Conservation (phyloP, 2,329 filamentous ascomycete species). For the Ophiocordyceps sinensis region DNA sequence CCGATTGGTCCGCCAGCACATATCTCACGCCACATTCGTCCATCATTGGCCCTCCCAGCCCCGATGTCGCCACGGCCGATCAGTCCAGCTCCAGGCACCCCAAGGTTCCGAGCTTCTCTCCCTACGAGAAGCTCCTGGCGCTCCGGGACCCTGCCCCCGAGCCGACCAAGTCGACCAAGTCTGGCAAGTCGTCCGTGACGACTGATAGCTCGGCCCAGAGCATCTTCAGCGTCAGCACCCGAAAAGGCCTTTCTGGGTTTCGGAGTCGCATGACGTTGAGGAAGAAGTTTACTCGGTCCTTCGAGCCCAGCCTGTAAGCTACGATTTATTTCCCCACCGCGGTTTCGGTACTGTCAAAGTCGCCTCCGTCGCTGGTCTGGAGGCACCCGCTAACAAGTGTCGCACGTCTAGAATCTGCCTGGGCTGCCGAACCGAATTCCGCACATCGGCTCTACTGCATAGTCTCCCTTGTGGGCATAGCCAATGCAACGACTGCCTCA, state of each 20-base stretch:
- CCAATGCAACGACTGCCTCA: constrained; percentile 41
- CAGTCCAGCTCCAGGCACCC: constrained; percentile 11
- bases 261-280: constrained; percentile 26
- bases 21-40: constrained; percentile 28
- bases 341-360: no score
- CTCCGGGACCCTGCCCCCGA: constrained; percentile 27
- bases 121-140: constrained; percentile 37
- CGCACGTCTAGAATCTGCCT: constrained; percentile 32
- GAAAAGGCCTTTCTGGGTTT: constrained; percentile 29
- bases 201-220: constrained; percentile 20
- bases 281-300: constrained; percentile 19
- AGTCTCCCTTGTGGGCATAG: constrained; percentile 42
- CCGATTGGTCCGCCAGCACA: constrained; percentile 25
- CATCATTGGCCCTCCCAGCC: constrained; percentile 14
- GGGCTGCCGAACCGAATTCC: constrained; percentile 40
- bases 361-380: not conserved
- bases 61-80: constrained; percentile 3
- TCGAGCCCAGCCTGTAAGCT: constrained; percentile 18
- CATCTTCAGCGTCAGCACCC: constrained; percentile 29
- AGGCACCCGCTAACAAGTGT: not conserved
- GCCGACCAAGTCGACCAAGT: constrained; percentile 13
- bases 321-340: not conserved
- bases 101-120: constrained; percentile 29
- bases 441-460: constrained; percentile 26
- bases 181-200: constrained; percentile 12